These are phyloP conservation scores for Nothopassalora personata DNA, from an alignment of 2,329 filamentous ascomycete species.

Conservation along the genomic window DNA sequence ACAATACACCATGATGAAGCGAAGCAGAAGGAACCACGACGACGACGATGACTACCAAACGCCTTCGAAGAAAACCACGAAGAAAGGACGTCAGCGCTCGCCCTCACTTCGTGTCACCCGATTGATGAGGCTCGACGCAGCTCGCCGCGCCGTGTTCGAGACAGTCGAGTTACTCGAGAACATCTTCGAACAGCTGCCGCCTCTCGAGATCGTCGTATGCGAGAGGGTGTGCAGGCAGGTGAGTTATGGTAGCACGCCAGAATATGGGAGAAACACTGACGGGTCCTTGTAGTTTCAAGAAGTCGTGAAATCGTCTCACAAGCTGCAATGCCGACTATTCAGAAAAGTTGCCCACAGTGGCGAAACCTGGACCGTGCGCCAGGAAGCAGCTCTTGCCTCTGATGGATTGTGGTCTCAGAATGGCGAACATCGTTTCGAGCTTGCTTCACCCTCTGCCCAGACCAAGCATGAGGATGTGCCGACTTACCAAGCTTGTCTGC, in stretches of 20 bases:
- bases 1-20: neutral
- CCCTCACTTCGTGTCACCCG: neutral
- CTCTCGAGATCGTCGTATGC: neutral
- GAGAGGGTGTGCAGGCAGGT: neutral
- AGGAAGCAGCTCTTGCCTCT: neutral
- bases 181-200: neutral
- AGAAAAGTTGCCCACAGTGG: neutral
- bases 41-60: neutral
- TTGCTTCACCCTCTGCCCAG: neutral
- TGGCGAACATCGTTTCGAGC: neutral
- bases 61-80: neutral
- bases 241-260: neutral
- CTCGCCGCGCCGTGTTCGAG: constrained; percentile 1
- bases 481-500: neutral
- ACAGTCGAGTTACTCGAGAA: constrained; percentile 6
- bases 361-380: neutral
- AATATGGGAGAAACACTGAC: neutral
- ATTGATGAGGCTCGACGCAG: neutral
- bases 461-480: neutral
- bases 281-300: neutral
- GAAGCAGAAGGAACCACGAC: neutral
- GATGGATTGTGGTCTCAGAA: neutral
- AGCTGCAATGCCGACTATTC: neutral
- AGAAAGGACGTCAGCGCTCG: neutral
- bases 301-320: neutral